These are phyloP conservation scores for Linum usitatissimum DNA, from an alignment of 345 rosid species.

Conservation along the genomic window DNA sequence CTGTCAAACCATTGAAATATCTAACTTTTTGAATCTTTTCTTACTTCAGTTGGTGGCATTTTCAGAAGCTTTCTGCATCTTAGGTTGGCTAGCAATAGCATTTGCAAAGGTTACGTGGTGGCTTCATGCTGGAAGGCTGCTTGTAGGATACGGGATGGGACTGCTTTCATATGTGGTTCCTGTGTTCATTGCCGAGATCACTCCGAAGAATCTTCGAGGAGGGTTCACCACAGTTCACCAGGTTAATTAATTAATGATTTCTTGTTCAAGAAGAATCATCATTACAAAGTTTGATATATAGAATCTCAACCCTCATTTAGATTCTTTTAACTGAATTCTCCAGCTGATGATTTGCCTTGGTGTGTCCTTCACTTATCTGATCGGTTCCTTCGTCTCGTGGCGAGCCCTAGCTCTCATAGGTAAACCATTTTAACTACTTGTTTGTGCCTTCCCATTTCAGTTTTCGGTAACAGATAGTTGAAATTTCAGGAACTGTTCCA, in stretches of 20 bases:
- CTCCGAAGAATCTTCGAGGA: constrained; percentile 40
- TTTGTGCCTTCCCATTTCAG: background rate
- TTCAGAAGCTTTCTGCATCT: constrained; percentile 44
- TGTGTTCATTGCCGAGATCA: constrained; percentile 12
- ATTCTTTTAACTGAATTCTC: background rate
- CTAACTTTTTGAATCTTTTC: background rate
- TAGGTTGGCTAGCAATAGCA: constrained; percentile 56
- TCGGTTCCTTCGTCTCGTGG: constrained; percentile 64
- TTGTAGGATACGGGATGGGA: constrained; percentile 33
- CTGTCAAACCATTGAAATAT: too few species aligned
- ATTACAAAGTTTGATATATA: too few species aligned
- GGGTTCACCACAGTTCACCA: constrained; percentile 31
- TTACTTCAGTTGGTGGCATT: constrained; percentile 54
- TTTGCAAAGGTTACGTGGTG: constrained; percentile 43
- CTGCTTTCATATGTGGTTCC: constrained; percentile 27
- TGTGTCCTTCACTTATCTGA: constrained; percentile 45
- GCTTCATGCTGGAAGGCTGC: constrained; percentile 34
- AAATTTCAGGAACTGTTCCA: constrained; percentile 28
- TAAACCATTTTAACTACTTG: constrained; percentile 14
- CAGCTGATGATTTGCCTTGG: constrained; percentile 77
- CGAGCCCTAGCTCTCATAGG: constrained; percentile 54
- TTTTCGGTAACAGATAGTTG: background rate
- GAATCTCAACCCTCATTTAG: background rate
- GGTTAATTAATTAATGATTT: constrained; percentile 1
- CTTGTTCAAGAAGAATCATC: background rate